Percentiles rank a stretch among this genome's conserved stretches.
Conservation (phyloP, 148 eudicot genomes). For the Gaultheria prostrata region DNA sequence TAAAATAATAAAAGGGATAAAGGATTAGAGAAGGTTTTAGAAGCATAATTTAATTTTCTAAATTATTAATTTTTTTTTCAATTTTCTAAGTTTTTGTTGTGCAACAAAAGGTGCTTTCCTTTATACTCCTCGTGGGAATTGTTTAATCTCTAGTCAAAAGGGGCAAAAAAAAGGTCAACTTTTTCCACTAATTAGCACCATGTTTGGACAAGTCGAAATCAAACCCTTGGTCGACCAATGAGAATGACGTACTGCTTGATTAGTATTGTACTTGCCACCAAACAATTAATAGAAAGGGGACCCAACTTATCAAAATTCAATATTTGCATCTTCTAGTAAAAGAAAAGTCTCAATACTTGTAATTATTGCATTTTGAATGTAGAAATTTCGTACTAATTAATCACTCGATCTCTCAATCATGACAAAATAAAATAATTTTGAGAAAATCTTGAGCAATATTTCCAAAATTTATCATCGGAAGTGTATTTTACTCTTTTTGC, state of each 20-base stretch:
- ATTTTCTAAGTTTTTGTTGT: not conserved
- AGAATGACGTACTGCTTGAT: not conserved
- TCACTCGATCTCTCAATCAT: not conserved
- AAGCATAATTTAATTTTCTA: not conserved
- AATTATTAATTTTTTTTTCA: not conserved
- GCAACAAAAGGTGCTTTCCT: conserved; percentile 7
- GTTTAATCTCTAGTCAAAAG: not conserved
- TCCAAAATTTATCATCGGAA: no score
- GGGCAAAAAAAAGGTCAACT: not conserved
- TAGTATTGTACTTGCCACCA: not conserved
- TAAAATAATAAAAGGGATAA: not conserved
- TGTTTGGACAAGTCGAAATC: not conserved
- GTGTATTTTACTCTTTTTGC: no score
- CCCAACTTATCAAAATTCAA: not conserved
- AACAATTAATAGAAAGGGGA: not conserved
- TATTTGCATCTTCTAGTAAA: not conserved
- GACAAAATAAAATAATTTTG: not conserved
- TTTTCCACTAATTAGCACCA: not conserved
- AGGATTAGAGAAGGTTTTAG: conserved; percentile 1
- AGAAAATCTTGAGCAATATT: no score
- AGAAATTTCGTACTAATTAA: not conserved
- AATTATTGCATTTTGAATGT: not conserved
- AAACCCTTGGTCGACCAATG: not conserved
- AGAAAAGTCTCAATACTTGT: not conserved
- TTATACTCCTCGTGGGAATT: not conserved